Conservation (phyloP, 2,329 filamentous ascomycete species). For the Fusarium buharicum region DNA sequence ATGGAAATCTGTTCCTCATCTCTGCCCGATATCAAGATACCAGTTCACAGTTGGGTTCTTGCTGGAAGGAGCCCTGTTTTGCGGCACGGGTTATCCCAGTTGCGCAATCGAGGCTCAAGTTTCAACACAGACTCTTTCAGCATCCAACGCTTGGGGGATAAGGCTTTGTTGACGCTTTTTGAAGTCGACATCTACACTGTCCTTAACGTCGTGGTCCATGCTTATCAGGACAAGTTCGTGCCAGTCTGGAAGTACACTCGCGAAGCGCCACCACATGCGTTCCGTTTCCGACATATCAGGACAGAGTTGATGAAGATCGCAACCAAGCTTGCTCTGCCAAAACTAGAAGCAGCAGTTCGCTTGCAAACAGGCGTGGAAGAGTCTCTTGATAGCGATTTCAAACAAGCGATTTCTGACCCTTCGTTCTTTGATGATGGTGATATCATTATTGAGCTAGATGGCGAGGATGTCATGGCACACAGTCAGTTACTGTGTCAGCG, state of each 20-base stretch:
- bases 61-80: constrained; percentile 77
- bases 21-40: constrained; percentile 75
- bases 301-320: constrained; percentile 90
- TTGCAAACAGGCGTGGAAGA: constrained; percentile 74
- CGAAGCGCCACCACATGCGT: constrained; percentile 71
- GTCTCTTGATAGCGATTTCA: constrained; percentile 76
- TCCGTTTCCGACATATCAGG: constrained; percentile 81
- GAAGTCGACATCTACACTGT: constrained; percentile 80
- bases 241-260: constrained; percentile 88
- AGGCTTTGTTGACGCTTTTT: constrained; percentile 70
- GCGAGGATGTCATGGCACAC: constrained; percentile 77
- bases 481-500: constrained; percentile 82
- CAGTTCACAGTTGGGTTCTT: constrained; percentile 84
- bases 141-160: constrained; percentile 57
- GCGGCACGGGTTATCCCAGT: constrained; percentile 68
- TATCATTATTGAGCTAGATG: constrained; percentile 80
- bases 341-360: constrained; percentile 80
- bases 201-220: constrained; percentile 80
- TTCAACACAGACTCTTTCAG: constrained; percentile 45
- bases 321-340: constrained; percentile 73
- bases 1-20: constrained; percentile 65
- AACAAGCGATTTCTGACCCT: constrained; percentile 72
- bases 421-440: constrained; percentile 83
- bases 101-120: constrained; percentile 53
- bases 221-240: constrained; percentile 82